A percentile compares a stretch with the other conserved stretches of the same genome.
phyloP scores from a whole-genome alignment of 257 asterid genomes.

The Solanum virginianum region DNA sequence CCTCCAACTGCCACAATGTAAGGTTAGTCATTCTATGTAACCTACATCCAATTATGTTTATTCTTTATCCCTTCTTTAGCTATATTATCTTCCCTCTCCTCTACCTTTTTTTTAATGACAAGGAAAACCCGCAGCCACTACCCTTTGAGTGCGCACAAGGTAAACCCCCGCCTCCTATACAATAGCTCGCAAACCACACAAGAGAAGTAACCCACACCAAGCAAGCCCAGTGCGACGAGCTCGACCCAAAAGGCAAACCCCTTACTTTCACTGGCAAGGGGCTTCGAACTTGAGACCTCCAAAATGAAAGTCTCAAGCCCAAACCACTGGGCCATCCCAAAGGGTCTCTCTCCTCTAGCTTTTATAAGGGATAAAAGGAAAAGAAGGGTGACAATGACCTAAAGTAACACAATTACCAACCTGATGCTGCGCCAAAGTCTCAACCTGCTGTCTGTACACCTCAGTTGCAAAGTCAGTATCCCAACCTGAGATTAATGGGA shows the following conservation, averaged over 20 bases:
- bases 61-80: background rate
- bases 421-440: constrained; percentile 85
- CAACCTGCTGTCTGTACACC: constrained; percentile 86
- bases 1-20: constrained; percentile 57
- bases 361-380: background rate
- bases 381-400: background rate
- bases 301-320: too few species aligned
- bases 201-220: too few species aligned
- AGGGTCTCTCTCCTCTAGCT: background rate
- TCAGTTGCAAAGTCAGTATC: constrained; percentile 96
- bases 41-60: background rate
- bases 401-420: constrained; percentile 21
- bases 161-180: too few species aligned
- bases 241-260: too few species aligned
- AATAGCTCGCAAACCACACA: too few species aligned
- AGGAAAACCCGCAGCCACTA: background rate
- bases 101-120: background rate
- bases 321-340: too few species aligned
- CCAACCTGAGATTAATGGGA: constrained; percentile 55
- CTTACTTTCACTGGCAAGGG: too few species aligned
- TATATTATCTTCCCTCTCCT: background rate
- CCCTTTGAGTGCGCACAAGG: too few species aligned
- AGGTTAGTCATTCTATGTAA: background rate
- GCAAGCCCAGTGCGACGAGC: too few species aligned
- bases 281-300: too few species aligned